phyloP scores from a whole-genome alignment of 2,329 filamentous ascomycete genomes.

The Xylaria sp. region DNA sequence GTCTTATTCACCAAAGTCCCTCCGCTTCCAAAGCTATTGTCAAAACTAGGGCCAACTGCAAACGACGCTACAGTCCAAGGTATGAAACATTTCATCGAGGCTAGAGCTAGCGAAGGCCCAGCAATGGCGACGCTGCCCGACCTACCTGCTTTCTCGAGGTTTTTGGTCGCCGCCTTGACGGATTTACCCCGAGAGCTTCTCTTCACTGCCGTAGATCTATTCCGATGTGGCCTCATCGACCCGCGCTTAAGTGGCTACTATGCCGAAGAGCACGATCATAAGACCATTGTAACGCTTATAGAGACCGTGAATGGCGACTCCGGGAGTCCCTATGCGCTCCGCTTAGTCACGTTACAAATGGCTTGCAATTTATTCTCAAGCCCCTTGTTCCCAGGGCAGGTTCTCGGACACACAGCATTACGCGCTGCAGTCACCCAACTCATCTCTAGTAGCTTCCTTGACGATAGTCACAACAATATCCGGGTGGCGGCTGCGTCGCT shows the following conservation, averaged over 20 bases:
- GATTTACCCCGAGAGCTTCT: slow-evolving; percentile 71
- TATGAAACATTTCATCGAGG: slow-evolving; percentile 77
- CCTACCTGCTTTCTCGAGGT: slow-evolving; percentile 70
- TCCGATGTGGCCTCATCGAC: slow-evolving; percentile 81
- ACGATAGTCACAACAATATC: slow-evolving; percentile 76
- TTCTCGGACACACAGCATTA: slow-evolving; percentile 64
- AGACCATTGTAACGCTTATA: slow-evolving; percentile 71
- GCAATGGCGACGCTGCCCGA: slow-evolving; percentile 77
- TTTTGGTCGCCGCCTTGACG: slow-evolving; percentile 66
- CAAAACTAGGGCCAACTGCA: slow-evolving; percentile 74
- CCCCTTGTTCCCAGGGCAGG: slow-evolving; percentile 72
- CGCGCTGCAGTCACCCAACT: slow-evolving; percentile 72
- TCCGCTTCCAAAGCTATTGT: slow-evolving; percentile 81
- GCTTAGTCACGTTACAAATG: slow-evolving; percentile 84
- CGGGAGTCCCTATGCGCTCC: slow-evolving; percentile 79
- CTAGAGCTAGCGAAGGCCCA: slow-evolving; percentile 65
- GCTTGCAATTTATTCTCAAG: slow-evolving; percentile 86
- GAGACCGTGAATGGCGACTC: slow-evolving; percentile 65
- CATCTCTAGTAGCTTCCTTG: slow-evolving; percentile 80
- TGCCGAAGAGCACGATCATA: slow-evolving; percentile 76
- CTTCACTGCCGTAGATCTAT: slow-evolving; percentile 87
- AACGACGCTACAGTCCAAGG: slow-evolving; percentile 69
- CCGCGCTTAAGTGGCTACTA: slow-evolving; percentile 83
- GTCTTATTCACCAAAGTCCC: slow-evolving; percentile 82
- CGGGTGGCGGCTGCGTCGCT: slow-evolving; percentile 85